phyloP scores from a whole-genome alignment of 345 rosid species.

The Euphorbia peplus region DNA sequence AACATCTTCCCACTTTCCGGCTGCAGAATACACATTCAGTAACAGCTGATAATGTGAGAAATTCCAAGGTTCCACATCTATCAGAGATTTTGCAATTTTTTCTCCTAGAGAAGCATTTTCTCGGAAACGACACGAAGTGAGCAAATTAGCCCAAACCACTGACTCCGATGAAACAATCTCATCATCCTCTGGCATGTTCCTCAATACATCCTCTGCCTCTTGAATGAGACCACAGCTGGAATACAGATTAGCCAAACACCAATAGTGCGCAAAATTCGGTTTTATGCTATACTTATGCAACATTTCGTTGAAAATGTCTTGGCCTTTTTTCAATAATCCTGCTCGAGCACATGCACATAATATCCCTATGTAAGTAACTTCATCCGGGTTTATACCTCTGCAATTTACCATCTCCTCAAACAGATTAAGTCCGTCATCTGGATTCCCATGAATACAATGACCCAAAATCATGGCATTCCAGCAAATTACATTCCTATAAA shows the following conservation, averaged over 20 bases:
- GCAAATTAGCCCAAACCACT: conserved; percentile 47
- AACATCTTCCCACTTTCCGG: conserved; percentile 57
- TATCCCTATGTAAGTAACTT: conserved; percentile 54
- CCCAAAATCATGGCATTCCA: conserved; percentile 85
- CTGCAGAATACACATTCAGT: conserved; percentile 54
- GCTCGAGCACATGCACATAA: conserved; percentile 65
- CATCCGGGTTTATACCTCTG: conserved; percentile 40
- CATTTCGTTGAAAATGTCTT: conserved; percentile 50
- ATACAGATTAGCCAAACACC: conserved; percentile 82
- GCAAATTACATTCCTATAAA: conserved; percentile 42
- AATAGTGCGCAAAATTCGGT: conserved; percentile 68
- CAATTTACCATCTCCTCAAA: conserved; percentile 37
- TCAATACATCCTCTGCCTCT: conserved; percentile 51
- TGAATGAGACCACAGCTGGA: conserved; percentile 30
- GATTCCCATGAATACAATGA: conserved; percentile 68
- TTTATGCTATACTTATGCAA: conserved; percentile 38
- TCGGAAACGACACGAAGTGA: conserved; percentile 44
- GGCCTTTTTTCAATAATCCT: conserved; percentile 42
- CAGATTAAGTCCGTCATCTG: conserved; percentile 51
- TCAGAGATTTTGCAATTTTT: conserved; percentile 45
- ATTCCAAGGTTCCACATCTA: conserved; percentile 52
- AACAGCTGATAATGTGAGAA: conserved; percentile 50
- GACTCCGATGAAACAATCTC: conserved; percentile 43
- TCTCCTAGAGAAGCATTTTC: conserved; percentile 45
- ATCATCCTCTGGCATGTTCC: conserved; percentile 33